These are phyloP conservation scores for Pyrenochaeta sp. DNA, from an alignment of 2,329 filamentous ascomycete species.

Conservation along the genomic window DNA sequence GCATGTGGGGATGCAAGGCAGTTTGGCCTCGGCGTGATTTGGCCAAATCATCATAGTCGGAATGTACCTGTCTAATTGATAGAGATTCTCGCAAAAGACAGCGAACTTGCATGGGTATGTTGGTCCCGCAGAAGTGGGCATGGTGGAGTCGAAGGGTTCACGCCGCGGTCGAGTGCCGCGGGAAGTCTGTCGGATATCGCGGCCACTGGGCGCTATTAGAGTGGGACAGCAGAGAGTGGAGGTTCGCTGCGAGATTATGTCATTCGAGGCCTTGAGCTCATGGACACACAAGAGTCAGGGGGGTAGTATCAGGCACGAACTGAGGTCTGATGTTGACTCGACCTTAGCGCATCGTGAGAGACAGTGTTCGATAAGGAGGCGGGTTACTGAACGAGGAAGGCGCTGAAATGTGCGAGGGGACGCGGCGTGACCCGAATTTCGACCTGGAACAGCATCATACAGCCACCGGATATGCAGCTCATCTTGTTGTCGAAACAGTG, in stretches of 20 bases:
- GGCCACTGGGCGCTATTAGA: not conserved
- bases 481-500: too few species aligned
- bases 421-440: slow-evolving; percentile 18
- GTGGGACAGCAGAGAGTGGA: slow-evolving; percentile 12
- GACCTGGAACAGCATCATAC: slow-evolving; percentile 5
- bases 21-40: slow-evolving; percentile 19
- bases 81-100: too few species aligned
- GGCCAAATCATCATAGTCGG: slow-evolving; percentile 21
- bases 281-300: not conserved
- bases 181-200: slow-evolving; percentile 2
- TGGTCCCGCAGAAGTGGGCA: too few species aligned
- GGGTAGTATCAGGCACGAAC: not conserved
- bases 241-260: slow-evolving; percentile 13
- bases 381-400: slow-evolving; percentile 21
- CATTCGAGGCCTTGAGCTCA: slow-evolving; percentile 6
- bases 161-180: too few species aligned
- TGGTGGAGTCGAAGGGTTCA: too few species aligned
- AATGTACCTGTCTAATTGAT: too few species aligned
- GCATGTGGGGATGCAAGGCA: slow-evolving; percentile 7
- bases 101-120: too few species aligned
- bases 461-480: too few species aligned
- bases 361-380: slow-evolving; percentile 10
- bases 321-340: too few species aligned
- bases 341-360: too few species aligned
- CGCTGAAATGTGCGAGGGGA: slow-evolving; percentile 10